phyloP scores from a whole-genome alignment of 192 early-diverging fungal genomes.

The Obelidium mucronatum region DNA sequence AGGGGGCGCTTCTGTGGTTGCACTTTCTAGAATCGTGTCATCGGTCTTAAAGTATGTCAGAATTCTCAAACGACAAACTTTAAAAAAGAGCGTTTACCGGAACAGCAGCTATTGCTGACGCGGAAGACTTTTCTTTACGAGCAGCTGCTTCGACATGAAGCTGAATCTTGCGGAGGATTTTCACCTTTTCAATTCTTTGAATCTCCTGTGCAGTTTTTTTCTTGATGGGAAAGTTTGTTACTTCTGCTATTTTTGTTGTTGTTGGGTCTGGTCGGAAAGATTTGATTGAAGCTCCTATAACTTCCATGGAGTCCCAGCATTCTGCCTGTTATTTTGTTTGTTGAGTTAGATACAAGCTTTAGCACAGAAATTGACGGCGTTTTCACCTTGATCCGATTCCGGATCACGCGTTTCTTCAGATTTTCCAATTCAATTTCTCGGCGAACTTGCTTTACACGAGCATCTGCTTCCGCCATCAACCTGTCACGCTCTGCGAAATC shows the following conservation, averaged over 20 bases:
- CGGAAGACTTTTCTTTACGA: not conserved
- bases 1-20: not conserved
- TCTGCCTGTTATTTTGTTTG: conserved; percentile 33
- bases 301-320: conserved; percentile 65
- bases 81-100: too few species aligned
- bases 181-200: conserved; percentile 40
- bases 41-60: not conserved
- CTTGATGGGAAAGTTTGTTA: conserved; percentile 59
- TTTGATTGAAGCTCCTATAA: conserved; percentile 55
- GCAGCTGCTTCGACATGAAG: conserved; percentile 14
- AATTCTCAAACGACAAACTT: too few species aligned
- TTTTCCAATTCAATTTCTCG: conserved; percentile 55
- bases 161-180: conserved; percentile 47
- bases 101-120: not conserved
- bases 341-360: conserved; percentile 6
- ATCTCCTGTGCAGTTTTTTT: conserved; percentile 41
- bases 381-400: conserved; percentile 58
- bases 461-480: conserved; percentile 45
- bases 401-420: conserved; percentile 53
- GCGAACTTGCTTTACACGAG: conserved; percentile 42
- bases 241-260: conserved; percentile 41
- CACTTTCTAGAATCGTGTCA: not conserved
- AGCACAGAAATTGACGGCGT: conserved; percentile 4
- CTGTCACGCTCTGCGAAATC: conserved; percentile 61
- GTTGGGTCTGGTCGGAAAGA: conserved; percentile 53